Percentiles rank a stretch among this genome's conserved stretches.
Evolutionary conservation across 1,284 basidiomycete species (phyloP).

Genomic region (Vanrija sp.): DNA sequence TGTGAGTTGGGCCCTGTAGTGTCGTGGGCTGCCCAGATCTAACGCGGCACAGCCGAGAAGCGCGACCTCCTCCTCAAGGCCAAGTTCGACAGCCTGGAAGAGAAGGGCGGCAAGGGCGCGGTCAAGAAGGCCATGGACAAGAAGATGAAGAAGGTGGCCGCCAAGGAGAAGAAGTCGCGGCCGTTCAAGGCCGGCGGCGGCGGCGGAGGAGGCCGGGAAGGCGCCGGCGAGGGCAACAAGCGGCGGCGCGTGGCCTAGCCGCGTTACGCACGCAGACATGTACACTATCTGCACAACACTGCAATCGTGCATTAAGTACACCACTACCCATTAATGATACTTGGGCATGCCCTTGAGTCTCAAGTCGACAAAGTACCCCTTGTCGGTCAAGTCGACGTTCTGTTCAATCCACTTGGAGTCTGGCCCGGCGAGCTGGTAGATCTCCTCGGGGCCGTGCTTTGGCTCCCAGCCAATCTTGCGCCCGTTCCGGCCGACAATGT

Average conservation of each 20-base stretch:
- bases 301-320: no score
- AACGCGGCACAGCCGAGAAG: conserved; percentile 62
- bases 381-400: no score
- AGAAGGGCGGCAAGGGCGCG: conserved; percentile 67
- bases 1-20: conserved; percentile 50
- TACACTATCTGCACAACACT: not conserved
- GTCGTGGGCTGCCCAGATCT: no score
- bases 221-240: conserved; percentile 15
- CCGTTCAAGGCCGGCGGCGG: conserved; percentile 56
- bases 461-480: no score
- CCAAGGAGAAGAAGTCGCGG: conserved; percentile 82
- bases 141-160: conserved; percentile 77
- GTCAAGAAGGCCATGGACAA: conserved; percentile 85
- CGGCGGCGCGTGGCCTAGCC: conserved; percentile 11
- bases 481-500: no score
- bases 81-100: conserved; percentile 69
- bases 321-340: no score
- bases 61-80: conserved; percentile 68
- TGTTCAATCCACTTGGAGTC: no score
- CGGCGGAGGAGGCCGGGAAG: conserved; percentile 14
- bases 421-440: no score
- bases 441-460: no score
- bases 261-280: not conserved
- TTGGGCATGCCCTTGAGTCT: no score
- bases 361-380: no score